Conservation (phyloP, 2,329 filamentous ascomycete species). For the Talaromyces sp. region DNA sequence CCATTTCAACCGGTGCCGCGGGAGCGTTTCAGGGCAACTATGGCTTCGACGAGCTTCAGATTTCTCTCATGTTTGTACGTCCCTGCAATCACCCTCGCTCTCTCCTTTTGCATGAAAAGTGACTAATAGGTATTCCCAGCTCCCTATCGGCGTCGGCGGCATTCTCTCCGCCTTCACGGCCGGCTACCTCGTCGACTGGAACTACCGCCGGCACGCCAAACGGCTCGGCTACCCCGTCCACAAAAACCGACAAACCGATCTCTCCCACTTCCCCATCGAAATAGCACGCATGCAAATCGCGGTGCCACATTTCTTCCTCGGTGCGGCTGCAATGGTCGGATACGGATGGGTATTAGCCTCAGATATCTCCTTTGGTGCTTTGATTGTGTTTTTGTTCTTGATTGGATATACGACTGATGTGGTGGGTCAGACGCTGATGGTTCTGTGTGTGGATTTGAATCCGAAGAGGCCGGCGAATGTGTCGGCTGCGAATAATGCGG, state of each 20-base stretch:
- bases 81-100: no score
- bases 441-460: conserved; percentile 63
- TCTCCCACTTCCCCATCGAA: conserved; percentile 24
- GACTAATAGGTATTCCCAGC: no score
- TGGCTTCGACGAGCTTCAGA: conserved; percentile 40
- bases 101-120: no score
- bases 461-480: conserved; percentile 49
- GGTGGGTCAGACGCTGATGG: conserved; percentile 63
- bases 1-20: conserved; percentile 41
- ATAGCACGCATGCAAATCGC: conserved; percentile 20
- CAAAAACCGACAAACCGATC: conserved; percentile 12
- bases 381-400: conserved; percentile 5
- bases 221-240: conserved; percentile 9
- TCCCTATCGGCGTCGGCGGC: conserved; percentile 19
- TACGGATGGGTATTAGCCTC: conserved; percentile 13
- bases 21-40: conserved; percentile 28
- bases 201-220: conserved; percentile 16
- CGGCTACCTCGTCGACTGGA: conserved; percentile 19
- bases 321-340: background rate
- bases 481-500: conserved; percentile 46
- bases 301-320: conserved; percentile 1
- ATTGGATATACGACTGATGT: conserved; percentile 52
- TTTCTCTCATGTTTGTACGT: conserved; percentile 43
- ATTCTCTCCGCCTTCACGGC: conserved; percentile 14
- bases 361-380: background rate